These are phyloP conservation scores for Boletus subcaerulescens DNA, from an alignment of 768 basidiomycete genomes.

Conservation along the genomic window DNA sequence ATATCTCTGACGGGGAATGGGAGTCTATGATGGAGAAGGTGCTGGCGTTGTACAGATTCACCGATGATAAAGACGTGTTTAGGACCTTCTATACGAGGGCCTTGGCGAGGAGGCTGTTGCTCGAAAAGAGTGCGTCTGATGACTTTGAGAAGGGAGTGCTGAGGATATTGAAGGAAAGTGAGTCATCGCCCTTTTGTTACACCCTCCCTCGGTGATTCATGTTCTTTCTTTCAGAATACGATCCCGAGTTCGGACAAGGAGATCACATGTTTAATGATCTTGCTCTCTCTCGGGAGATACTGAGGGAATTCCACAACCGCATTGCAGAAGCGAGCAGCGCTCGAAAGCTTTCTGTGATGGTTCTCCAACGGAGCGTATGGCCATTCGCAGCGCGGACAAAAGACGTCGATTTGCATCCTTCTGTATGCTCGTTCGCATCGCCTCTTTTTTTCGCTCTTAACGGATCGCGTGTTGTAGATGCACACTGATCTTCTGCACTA, in stretches of 20 bases:
- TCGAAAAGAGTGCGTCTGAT: slow-evolving; percentile 81
- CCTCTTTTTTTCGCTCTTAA: slow-evolving; percentile 4
- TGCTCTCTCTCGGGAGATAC: slow-evolving; percentile 68
- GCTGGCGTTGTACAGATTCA: slow-evolving; percentile 77
- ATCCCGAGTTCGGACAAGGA: slow-evolving; percentile 92
- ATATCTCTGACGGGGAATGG: slow-evolving; percentile 60
- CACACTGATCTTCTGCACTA: slow-evolving; percentile 64
- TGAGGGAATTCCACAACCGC: slow-evolving; percentile 61
- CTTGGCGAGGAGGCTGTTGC: slow-evolving; percentile 80
- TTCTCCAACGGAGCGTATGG: slow-evolving; percentile 89
- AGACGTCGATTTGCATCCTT: slow-evolving; percentile 50
- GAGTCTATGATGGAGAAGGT: slow-evolving; percentile 60
- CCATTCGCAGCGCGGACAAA: slow-evolving; percentile 61
- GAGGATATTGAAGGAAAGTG: slow-evolving; percentile 78
- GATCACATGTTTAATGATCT: slow-evolving; percentile 96
- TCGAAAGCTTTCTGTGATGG: slow-evolving; percentile 66
- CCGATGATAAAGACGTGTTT: slow-evolving; percentile 92
- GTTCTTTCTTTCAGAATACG: slow-evolving; percentile 61
- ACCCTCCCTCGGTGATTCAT: slow-evolving; percentile 8
- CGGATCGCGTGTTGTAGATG: slow-evolving; percentile 50
- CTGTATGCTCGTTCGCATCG: slow-evolving; percentile 35
- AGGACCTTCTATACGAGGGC: slow-evolving; percentile 88
- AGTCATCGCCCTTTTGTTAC: slow-evolving; percentile 30
- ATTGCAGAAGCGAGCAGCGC: slow-evolving; percentile 36
- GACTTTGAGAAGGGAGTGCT: slow-evolving; percentile 85